Base-by-base conservation (phyloP, 169 alveolate genomes). In the Cryptosporidium baileyi region DNA sequence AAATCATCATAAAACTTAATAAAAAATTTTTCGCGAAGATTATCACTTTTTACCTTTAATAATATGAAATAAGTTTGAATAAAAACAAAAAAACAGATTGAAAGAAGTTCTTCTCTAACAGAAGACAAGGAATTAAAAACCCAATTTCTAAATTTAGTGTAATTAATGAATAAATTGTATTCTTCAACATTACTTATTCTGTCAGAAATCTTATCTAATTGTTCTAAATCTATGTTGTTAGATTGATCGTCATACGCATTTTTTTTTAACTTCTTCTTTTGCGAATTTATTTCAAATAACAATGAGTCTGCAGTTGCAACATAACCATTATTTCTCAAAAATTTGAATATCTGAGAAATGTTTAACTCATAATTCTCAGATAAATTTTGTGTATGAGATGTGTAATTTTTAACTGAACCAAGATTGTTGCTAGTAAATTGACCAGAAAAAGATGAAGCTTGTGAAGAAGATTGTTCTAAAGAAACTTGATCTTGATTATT, bases 91-190 rank as follows among this genome's bases (percentile, higher is more conserved):
- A 54, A 74, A 36, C 85, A 74, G 22, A 74, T 54, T 13, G 65
- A 51, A 30, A 74, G 30, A 22, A 74, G 60, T 34, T 74, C 85
- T 13, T 74, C 67, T 15, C 85, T 26, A 19, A 41, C 44, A 7
- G 54, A 54, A 0, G 65, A 51, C 17, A 74, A 19, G 13, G 85
- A 74, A 17, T 74, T 74, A 1, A 74, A 24, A 36, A 59, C 51
- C 85, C 85, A 74, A 57, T 74, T 45, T 54, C 67, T 74, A 34
- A 74, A 74, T 34, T 36, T 74, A n/a, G 67, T 52, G 49, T 74
- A 74, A 22, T 74, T 74, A 3, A 41, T 43, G 2, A 43, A 63
- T 24, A 41, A 13, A 15, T 26, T 11, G 24, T 43, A 22, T 41
- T 63, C 3, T 41, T 63, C 41, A 34, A 41, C 59, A 47, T 19